Percentiles rank a stretch among this genome's conserved stretches.
These are phyloP conservation scores for Ambrosia trifida DNA, from an alignment of 129 eudicot genomes.

Conservation along the genomic window DNA sequence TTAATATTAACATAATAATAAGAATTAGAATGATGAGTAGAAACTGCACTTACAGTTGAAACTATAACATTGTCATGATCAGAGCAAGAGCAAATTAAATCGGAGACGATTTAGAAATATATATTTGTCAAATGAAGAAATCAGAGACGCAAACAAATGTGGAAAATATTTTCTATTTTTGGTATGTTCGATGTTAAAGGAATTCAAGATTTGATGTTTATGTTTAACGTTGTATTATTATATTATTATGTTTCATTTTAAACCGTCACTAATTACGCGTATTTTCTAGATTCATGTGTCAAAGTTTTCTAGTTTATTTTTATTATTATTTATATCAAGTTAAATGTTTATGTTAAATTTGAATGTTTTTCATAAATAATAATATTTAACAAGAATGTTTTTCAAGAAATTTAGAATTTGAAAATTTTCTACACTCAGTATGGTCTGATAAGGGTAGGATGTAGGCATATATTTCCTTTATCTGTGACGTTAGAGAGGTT, in stretches of 20 bases:
- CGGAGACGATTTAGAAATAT: conserved; percentile 5
- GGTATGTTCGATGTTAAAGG: conserved; percentile 15
- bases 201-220: conserved; percentile 11
- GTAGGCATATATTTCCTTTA: too few relatives aligned
- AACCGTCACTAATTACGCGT: not conserved
- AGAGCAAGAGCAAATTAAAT: conserved; percentile 8
- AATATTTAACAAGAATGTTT: too few relatives aligned
- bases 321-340: not conserved
- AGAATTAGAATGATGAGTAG: not conserved
- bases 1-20: not conserved
- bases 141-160: not conserved
- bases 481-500: too few relatives aligned
- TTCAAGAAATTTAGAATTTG: too few relatives aligned
- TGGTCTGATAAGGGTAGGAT: too few relatives aligned
- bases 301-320: not conserved
- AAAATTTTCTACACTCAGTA: too few relatives aligned
- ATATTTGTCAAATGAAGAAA: not conserved
- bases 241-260: not conserved
- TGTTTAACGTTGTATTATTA: conserved; percentile 15
- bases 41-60: conserved; percentile 26
- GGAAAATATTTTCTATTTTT: conserved; percentile 1
- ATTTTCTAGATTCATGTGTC: not conserved
- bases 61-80: conserved; percentile 10
- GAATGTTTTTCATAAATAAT: too few relatives aligned
- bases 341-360: too few relatives aligned